Evolutionary conservation across 805 yeast genomes (phyloP).

Genomic region (Sugiyamaella marilandica): DNA sequence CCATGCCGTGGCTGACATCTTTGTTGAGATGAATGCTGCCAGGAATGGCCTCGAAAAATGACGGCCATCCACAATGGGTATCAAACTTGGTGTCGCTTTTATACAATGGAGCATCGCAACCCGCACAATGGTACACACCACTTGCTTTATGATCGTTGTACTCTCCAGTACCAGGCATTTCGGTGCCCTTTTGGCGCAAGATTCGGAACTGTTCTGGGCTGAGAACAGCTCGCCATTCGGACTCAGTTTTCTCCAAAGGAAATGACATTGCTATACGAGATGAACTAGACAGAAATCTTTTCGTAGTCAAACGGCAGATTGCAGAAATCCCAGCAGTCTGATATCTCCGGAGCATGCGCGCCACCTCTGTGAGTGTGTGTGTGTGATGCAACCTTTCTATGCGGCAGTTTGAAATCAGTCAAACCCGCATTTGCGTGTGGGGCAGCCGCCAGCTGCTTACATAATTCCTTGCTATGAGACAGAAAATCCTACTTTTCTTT

Average conservation of each 20-base stretch:
- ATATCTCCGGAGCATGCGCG: no score
- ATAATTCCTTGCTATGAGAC: no score
- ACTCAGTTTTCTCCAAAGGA: conserved; percentile 35
- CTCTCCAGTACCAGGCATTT: conserved; percentile 60
- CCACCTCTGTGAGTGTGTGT: no score
- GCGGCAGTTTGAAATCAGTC: no score
- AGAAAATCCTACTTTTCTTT: no score
- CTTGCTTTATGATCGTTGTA: conserved; percentile 44
- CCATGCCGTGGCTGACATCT: conserved; percentile 71
- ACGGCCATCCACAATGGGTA: conserved; percentile 98
- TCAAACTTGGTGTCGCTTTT: conserved; percentile 75
- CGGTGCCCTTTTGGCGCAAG: conserved; percentile 70
- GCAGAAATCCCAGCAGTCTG: no score
- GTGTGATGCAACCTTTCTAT: no score
- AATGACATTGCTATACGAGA: conserved; percentile 10
- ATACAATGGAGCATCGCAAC: conserved; percentile 76
- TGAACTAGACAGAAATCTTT: not conserved
- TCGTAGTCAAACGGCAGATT: no score
- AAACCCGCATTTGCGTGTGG: no score
- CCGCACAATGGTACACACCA: conserved; percentile 83
- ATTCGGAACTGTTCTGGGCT: conserved; percentile 75
- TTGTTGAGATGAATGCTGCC: conserved; percentile 60
- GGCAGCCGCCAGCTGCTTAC: no score
- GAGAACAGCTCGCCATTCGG: conserved; percentile 77
- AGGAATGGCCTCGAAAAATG: conserved; percentile 85